Conservation (phyloP, 257 asterid species). For the Plantago ovata region DNA sequence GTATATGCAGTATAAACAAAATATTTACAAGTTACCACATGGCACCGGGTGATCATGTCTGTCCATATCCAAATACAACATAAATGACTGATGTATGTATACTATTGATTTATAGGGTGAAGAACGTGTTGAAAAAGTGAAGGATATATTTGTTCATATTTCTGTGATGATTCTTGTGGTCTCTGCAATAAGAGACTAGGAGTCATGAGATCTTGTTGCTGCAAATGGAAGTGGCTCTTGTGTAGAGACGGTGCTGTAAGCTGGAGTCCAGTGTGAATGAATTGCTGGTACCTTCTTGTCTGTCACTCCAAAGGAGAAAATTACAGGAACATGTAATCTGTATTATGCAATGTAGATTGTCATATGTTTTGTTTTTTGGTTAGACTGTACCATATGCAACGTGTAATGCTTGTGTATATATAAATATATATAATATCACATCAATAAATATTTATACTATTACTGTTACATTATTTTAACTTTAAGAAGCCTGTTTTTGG, state of each 20-base stretch:
- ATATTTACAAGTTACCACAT: too few species aligned
- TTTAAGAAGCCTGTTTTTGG: neutral
- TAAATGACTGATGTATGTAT: too few species aligned
- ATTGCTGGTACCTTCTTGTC: conserved; percentile 4
- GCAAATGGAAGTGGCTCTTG: neutral
- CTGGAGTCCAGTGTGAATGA: conserved; percentile 11
- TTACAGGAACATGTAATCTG: neutral
- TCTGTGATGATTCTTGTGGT: neutral
- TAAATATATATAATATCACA: neutral
- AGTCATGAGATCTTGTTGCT: neutral
- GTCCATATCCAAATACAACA: too few species aligned
- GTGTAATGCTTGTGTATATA: conserved; percentile 2
- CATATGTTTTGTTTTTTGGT: neutral
- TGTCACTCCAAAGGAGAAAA: neutral
- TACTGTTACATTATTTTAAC: too few species aligned
- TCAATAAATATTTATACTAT: neutral
- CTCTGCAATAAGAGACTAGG: conserved; percentile 2
- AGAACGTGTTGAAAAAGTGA: neutral
- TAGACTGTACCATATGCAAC: conserved; percentile 2
- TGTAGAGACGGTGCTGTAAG: conserved; percentile 12
- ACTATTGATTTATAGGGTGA: neutral
- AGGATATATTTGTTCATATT: conserved; percentile 10
- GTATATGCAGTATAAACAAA: too few species aligned
- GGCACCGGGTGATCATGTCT: too few species aligned
- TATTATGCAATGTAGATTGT: neutral